Percentiles rank a stretch among this genome's conserved stretches.
Evolutionary conservation across 2,329 filamentous ascomycete species (phyloP).

Genomic region (Sarocladiaceae sp.): DNA sequence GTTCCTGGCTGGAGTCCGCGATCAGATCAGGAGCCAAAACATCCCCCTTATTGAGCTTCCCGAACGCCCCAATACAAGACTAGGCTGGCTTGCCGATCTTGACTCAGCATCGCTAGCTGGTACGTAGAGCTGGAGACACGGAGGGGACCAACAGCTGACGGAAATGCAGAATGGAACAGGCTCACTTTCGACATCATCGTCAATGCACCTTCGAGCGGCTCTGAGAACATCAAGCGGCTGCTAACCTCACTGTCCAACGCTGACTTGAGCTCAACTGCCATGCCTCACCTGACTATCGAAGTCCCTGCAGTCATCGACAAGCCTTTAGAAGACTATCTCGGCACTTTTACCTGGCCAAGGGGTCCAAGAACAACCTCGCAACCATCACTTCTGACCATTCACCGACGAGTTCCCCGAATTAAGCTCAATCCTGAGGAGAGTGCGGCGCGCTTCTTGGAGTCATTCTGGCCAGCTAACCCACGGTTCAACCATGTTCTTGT

Average conservation of each 20-base stretch:
- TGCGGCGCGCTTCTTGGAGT: slow-evolving; percentile 73
- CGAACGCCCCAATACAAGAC: slow-evolving; percentile 52
- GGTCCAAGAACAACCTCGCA: slow-evolving; percentile 28
- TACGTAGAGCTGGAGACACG: slow-evolving; percentile 25
- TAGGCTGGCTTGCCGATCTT: slow-evolving; percentile 75
- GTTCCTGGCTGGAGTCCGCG: slow-evolving; percentile 58
- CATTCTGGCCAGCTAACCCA: slow-evolving; percentile 73
- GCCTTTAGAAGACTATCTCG: slow-evolving; percentile 58
- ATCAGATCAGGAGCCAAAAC: slow-evolving; percentile 45
- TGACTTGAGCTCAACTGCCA: slow-evolving; percentile 66
- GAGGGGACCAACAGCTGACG: slow-evolving; percentile 10
- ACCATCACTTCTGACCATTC: slow-evolving; percentile 60
- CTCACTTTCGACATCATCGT: slow-evolving; percentile 78
- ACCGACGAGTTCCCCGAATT: slow-evolving; percentile 65
- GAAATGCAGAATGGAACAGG: slow-evolving; percentile 65
- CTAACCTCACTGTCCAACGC: slow-evolving; percentile 71
- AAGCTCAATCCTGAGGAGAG: slow-evolving; percentile 64
- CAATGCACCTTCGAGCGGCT: slow-evolving; percentile 65
- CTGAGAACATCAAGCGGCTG: slow-evolving; percentile 71
- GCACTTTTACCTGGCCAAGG: slow-evolving; percentile 65
- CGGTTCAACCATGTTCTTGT: slow-evolving; percentile 72
- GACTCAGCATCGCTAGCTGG: slow-evolving; percentile 67
- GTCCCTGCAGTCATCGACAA: slow-evolving; percentile 68
- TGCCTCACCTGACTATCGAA: slow-evolving; percentile 79
- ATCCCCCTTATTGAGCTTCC: slow-evolving; percentile 75